Evolutionary conservation across 2,329 filamentous ascomycete genomes (phyloP), one percentile per base, ranked within the genome.

Genomic region (Dactylellina drechsleri): DNA sequence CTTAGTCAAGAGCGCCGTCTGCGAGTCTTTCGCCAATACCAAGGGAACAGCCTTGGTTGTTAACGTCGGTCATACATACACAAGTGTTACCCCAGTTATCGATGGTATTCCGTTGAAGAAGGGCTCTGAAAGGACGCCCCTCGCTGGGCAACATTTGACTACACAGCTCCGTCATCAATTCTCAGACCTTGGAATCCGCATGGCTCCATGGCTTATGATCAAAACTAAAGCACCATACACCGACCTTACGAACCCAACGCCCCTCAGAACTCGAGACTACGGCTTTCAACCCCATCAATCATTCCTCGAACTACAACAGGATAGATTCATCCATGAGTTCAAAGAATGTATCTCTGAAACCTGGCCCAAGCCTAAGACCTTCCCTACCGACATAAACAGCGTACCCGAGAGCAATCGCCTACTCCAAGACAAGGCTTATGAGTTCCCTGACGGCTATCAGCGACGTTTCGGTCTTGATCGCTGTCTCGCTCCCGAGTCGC

Each of bases 261-360:
- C 96, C 82, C 92, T 90, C 47, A 89, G 87, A 57, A 89, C 92
- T 82, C 90, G 88, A 79, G 87, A 87, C 45, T 96, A 92, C 81
- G 72, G 56, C 80, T 85, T 85, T 81, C 79, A 86, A 79, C 84
- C 90, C 76, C 82, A 83, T 78, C 86, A 88, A 28, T 93, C 91
- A 0, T 98, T 93, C 86, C 89, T 91, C 73, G 85, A 86, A 16
- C 90, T 94, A 77, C 90, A 98, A 83, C 93, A 99, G 84, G 95
- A 98, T 82, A 91, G 94, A 62, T 90, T 97, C 49, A 84, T 99
- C 68, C 93, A 92, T 43, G 93, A 97, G 81, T 99, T 96, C 87
- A 99, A 99, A 84, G 96, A 99, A 83, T 96, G 91, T 16, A 92
- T 97, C 15, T 93, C 98, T 28, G 93, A 97, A 83, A 89, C 94